phyloP scores from a whole-genome alignment of 371 early-diverging fungal species.

The Massospora cicadina region DNA sequence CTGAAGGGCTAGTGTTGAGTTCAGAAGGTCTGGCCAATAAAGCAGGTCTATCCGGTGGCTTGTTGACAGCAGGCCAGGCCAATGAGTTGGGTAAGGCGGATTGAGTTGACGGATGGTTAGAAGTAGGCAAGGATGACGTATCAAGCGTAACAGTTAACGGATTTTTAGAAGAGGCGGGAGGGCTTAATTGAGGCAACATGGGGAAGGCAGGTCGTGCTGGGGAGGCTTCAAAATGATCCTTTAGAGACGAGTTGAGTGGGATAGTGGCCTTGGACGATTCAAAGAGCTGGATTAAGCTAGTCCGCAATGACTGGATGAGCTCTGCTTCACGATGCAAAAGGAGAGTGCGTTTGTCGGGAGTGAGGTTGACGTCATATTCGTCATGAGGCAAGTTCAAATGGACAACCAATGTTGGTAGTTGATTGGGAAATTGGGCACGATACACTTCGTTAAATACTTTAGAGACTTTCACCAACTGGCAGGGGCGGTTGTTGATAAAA shows the following conservation, averaged over 20 bases:
- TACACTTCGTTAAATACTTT: slow-evolving; percentile 67
- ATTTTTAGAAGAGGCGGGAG: not conserved
- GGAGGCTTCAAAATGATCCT: slow-evolving; percentile 14
- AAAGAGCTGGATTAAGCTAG: slow-evolving; percentile 22
- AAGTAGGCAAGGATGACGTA: too few species aligned
- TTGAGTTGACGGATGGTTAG: too few species aligned
- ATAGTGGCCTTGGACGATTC: slow-evolving; percentile 41
- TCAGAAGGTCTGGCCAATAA: too few species aligned
- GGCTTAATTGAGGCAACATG: not conserved
- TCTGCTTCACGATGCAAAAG: slow-evolving; percentile 53
- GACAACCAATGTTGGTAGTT: slow-evolving; percentile 66
- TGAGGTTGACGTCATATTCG: slow-evolving; percentile 75
- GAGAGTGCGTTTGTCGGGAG: slow-evolving; percentile 86
- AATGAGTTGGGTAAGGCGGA: too few species aligned
- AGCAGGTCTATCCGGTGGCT: too few species aligned
- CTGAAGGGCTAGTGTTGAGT: too few species aligned
- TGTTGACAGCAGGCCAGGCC: too few species aligned
- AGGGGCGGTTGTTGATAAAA: slow-evolving; percentile 79
- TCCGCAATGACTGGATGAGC: slow-evolving; percentile 32
- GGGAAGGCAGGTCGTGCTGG: not conserved
- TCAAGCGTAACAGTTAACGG: too few species aligned
- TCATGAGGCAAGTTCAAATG: slow-evolving; percentile 38
- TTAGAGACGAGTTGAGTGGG: slow-evolving; percentile 13
- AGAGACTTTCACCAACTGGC: slow-evolving; percentile 52
- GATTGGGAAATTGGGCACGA: slow-evolving; percentile 37